These are phyloP conservation scores for Ogataea hybrid DNA, from an alignment of 1,139 yeast species.

Conservation along the genomic window DNA sequence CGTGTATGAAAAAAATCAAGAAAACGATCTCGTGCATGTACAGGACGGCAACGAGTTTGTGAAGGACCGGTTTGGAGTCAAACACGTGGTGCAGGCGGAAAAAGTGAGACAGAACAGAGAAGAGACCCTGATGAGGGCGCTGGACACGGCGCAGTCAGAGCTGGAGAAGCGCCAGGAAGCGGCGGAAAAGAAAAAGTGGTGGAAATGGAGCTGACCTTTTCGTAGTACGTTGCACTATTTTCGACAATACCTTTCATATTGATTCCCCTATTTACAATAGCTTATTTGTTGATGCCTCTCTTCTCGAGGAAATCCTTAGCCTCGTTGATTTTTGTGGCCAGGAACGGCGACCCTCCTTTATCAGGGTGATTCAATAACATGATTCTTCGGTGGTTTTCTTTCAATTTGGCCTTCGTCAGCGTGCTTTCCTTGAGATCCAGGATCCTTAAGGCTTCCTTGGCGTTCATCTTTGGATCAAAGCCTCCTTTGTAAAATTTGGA, in stretches of 20 bases:
- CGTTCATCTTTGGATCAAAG: slow-evolving; percentile 84
- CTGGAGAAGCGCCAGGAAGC: slow-evolving; percentile 12
- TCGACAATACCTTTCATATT: neutral
- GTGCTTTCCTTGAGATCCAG: slow-evolving; percentile 80
- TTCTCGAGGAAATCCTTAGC: slow-evolving; percentile 93
- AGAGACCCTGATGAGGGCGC: slow-evolving; percentile 55
- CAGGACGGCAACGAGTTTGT: slow-evolving; percentile 45
- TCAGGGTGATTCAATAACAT: slow-evolving; percentile 97
- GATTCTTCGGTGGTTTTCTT: slow-evolving; percentile 89
- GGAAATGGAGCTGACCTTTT: neutral
- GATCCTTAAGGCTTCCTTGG: slow-evolving; percentile 87
- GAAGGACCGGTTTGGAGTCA: slow-evolving; percentile 59
- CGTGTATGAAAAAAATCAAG: slow-evolving; percentile 42
- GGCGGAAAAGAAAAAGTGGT: neutral
- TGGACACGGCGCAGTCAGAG: slow-evolving; percentile 30
- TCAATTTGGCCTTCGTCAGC: slow-evolving; percentile 71
- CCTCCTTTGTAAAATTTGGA: slow-evolving; percentile 81
- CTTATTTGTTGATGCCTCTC: slow-evolving; percentile 47
- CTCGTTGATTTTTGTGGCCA: slow-evolving; percentile 96
- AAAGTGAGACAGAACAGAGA: slow-evolving; percentile 68
- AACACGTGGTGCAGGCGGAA: slow-evolving; percentile 76
- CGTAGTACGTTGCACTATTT: neutral
- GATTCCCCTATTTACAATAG: slow-evolving; percentile 3
- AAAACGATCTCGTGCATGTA: slow-evolving; percentile 34
- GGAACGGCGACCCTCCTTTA: slow-evolving; percentile 92